Evolutionary conservation across 2,329 filamentous ascomycete genomes (phyloP).

Genomic region (Diaporthe sp.): DNA sequence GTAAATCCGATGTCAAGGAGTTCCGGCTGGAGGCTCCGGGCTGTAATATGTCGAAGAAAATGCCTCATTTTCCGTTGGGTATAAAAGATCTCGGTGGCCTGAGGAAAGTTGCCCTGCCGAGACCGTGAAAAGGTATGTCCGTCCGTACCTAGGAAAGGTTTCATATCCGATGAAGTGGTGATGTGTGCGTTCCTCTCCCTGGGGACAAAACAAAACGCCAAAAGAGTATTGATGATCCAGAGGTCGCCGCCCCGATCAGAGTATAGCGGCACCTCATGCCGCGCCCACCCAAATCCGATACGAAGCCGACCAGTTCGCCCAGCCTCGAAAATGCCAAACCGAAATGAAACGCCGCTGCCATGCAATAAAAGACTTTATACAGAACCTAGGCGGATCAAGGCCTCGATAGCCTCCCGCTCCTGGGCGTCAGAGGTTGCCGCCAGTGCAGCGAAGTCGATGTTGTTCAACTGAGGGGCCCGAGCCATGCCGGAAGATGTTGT

Average conservation of each 20-base stretch:
- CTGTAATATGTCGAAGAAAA: slow-evolving; percentile 11
- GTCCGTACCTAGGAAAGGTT: slow-evolving; percentile 8
- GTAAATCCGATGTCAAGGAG: background rate
- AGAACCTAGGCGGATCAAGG: slow-evolving; percentile 85
- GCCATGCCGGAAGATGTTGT: slow-evolving; percentile 64
- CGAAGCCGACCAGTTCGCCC: slow-evolving; percentile 26
- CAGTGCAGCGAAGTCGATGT: slow-evolving; percentile 66
- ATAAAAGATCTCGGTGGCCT: slow-evolving; percentile 18
- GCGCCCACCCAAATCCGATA: slow-evolving; percentile 18
- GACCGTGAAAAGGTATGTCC: slow-evolving; percentile 24
- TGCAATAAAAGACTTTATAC: slow-evolving; percentile 71
- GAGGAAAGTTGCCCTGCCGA: background rate
- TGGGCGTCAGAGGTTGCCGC: slow-evolving; percentile 73
- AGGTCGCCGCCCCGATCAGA: slow-evolving; percentile 42
- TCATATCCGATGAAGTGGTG: slow-evolving; percentile 28
- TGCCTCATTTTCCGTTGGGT: slow-evolving; percentile 22
- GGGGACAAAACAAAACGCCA: slow-evolving; percentile 34
- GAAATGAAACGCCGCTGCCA: slow-evolving; percentile 65
- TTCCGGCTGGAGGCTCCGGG: slow-evolving; percentile 5
- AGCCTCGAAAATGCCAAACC: slow-evolving; percentile 37
- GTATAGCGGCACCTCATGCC: slow-evolving; percentile 23
- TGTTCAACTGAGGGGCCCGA: slow-evolving; percentile 64
- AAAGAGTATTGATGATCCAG: slow-evolving; percentile 40
- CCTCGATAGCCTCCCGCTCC: slow-evolving; percentile 86
- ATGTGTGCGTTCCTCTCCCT: slow-evolving; percentile 33